phyloP scores from a whole-genome alignment of 257 asterid species.

The Vinca minor region DNA sequence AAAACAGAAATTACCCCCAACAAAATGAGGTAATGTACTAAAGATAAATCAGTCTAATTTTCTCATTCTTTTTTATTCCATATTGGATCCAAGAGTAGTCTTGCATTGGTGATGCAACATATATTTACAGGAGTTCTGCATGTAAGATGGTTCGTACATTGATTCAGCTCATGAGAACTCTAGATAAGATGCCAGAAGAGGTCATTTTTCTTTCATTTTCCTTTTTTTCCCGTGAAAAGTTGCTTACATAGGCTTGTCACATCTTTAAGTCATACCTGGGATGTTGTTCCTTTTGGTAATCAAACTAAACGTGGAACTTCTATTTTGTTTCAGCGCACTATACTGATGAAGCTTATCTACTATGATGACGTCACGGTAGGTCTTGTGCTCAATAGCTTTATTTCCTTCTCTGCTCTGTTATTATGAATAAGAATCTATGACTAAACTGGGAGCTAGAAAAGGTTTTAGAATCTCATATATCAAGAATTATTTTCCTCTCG shows the following conservation, averaged over 20 bases:
- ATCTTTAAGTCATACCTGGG: neutral
- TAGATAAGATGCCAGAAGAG: slow-evolving; percentile 96
- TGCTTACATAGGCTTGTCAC: neutral
- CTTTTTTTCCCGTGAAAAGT: too few relatives aligned
- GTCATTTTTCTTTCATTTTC: slow-evolving; percentile 23
- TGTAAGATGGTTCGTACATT: slow-evolving; percentile 91
- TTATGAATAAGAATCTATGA: neutral
- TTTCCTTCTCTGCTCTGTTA: neutral
- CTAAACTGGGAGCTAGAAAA: neutral
- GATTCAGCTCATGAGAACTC: slow-evolving; percentile 85
- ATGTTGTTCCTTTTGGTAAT: neutral
- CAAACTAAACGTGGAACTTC: slow-evolving; percentile 15
- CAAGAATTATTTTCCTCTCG: neutral
- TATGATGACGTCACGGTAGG: slow-evolving; percentile 85
- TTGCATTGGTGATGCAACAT: slow-evolving; percentile 12
- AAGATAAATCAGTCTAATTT: slow-evolving; percentile 2
- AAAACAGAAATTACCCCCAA: slow-evolving; percentile 66
- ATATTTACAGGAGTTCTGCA: slow-evolving; percentile 71
- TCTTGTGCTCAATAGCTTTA: slow-evolving; percentile 8
- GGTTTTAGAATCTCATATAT: neutral
- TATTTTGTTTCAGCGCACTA: slow-evolving; percentile 64
- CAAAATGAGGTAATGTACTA: slow-evolving; percentile 64
- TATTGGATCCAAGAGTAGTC: slow-evolving; percentile 7
- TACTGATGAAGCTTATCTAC: slow-evolving; percentile 87
- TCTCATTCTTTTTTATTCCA: slow-evolving; percentile 5